Percentiles rank a stretch among this genome's conserved stretches.
Evolutionary conservation across 495 filamentous ascomycete species (phyloP).

Genomic region (Xylaria flabelliformis): DNA sequence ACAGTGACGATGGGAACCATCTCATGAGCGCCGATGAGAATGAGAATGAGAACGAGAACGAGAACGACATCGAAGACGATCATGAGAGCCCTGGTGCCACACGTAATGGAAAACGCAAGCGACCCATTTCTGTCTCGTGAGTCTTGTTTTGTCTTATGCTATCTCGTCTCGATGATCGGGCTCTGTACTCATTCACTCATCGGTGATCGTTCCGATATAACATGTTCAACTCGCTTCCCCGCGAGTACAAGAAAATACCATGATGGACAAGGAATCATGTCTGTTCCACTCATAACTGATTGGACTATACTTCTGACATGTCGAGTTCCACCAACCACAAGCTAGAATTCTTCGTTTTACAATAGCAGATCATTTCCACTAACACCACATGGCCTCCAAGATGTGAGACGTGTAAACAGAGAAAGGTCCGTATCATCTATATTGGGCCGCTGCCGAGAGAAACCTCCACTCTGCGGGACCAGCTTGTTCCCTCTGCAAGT

Average conservation of each 20-base stretch:
- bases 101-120: slow-evolving; percentile 56
- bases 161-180: background rate
- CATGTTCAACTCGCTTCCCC: background rate
- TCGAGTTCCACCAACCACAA: slow-evolving; percentile 15
- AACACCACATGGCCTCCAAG: slow-evolving; percentile 46
- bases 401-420: slow-evolving; percentile 82
- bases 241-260: background rate
- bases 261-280: background rate
- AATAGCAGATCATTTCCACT: slow-evolving; percentile 27
- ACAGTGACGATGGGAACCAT: slow-evolving; percentile 43
- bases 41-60: slow-evolving; percentile 44
- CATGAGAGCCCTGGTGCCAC: slow-evolving; percentile 47
- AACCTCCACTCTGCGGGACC: background rate
- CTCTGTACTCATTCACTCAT: background rate
- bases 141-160: slow-evolving; percentile 30
- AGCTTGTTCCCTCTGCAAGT: background rate
- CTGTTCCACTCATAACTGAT: slow-evolving; percentile 9
- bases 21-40: slow-evolving; percentile 40
- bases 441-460: background rate
- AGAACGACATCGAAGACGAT: slow-evolving; percentile 49
- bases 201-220: background rate
- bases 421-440: slow-evolving; percentile 63
- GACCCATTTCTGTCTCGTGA: slow-evolving; percentile 65
- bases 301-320: background rate
- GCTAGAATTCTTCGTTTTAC: slow-evolving; percentile 1